phyloP scores from a whole-genome alignment of 768 basidiomycete species.

The Paxillus rubicundulus region DNA sequence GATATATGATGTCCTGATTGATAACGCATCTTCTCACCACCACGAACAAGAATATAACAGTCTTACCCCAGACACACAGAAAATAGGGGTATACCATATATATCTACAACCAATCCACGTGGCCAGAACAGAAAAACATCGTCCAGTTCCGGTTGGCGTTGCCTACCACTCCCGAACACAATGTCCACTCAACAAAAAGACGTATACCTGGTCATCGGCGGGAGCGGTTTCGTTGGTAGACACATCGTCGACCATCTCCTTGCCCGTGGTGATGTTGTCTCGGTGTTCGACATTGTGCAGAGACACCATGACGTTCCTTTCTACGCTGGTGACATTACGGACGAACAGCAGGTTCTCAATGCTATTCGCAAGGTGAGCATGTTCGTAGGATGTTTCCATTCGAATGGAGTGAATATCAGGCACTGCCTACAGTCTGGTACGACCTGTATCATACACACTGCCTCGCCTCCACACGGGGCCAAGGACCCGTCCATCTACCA shows the following conservation, averaged over 20 bases:
- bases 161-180: background rate
- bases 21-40: too few relatives aligned
- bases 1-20: too few relatives aligned
- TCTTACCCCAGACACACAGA: background rate
- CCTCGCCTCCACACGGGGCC: conserved; percentile 73
- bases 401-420: background rate
- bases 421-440: conserved; percentile 59
- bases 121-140: conserved; percentile 1
- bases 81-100: conserved; percentile 11
- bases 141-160: background rate
- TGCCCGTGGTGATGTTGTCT: conserved; percentile 75
- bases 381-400: background rate
- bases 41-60: too few relatives aligned
- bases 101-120: background rate
- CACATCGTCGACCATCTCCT: conserved; percentile 87
- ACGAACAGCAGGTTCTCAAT: conserved; percentile 64
- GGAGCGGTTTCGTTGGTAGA: conserved; percentile 88
- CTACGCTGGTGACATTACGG: conserved; percentile 86
- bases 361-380: conserved; percentile 69
- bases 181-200: conserved; percentile 43
- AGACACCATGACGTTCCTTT: conserved; percentile 85
- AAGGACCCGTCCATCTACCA: conserved; percentile 72
- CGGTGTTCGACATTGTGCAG: conserved; percentile 91
- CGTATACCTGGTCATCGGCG: conserved; percentile 88
- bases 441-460: conserved; percentile 94